phyloP scores from a whole-genome alignment of 371 early-diverging fungal species.

The Saksenaea oblongispora region DNA sequence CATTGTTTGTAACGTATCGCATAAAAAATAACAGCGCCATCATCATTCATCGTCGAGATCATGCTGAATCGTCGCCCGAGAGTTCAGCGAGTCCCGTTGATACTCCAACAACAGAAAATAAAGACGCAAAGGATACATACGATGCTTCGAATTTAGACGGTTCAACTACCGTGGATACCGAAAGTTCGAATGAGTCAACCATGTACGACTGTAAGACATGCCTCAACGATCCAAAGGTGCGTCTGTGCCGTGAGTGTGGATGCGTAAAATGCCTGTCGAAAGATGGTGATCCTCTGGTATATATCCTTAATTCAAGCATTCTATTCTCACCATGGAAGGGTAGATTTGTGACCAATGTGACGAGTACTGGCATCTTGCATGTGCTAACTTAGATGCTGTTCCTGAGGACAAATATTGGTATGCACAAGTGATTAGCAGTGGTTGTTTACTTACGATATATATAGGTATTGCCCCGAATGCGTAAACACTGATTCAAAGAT shows the following conservation, averaged over 20 bases:
- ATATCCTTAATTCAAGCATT: not conserved
- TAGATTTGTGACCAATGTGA: slow-evolving; percentile 66
- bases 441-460: not conserved
- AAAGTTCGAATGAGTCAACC: not conserved
- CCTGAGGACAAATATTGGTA: slow-evolving; percentile 53
- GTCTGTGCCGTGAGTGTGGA: slow-evolving; percentile 52
- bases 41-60: slow-evolving; percentile 18
- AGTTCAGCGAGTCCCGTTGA: not conserved
- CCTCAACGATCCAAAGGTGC: slow-evolving; percentile 47
- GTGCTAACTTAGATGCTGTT: slow-evolving; percentile 37
- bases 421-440: not conserved
- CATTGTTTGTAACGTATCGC: slow-evolving; percentile 25
- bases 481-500: slow-evolving; percentile 39
- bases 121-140: not conserved
- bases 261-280: slow-evolving; percentile 54
- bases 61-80: not conserved
- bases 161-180: not conserved
- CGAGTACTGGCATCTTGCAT: slow-evolving; percentile 53
- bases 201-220: slow-evolving; percentile 25
- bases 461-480: slow-evolving; percentile 57
- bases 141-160: not conserved
- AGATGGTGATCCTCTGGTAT: slow-evolving; percentile 55
- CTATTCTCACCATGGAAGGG: not conserved
- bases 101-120: not conserved
- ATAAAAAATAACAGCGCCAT: slow-evolving; percentile 23